Percentiles rank a stretch among this genome's conserved stretches.
These are phyloP conservation scores for Stemphylium beticola DNA, from an alignment of 2,329 filamentous ascomycete species.

Conservation along the genomic window DNA sequence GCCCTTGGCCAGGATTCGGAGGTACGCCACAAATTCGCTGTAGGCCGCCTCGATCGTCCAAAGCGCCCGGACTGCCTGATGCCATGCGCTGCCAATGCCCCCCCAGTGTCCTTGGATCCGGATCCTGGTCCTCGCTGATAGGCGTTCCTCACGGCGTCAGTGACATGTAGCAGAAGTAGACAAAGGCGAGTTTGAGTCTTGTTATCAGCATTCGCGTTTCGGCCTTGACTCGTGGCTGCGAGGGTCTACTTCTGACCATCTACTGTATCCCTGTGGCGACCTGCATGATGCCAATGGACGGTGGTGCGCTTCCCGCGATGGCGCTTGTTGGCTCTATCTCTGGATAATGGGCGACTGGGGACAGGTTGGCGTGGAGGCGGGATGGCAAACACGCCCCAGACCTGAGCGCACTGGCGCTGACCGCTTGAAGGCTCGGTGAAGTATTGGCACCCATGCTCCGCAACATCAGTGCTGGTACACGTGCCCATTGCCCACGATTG, in stretches of 20 bases:
- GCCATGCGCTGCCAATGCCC: constrained; percentile 22
- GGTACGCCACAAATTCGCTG: constrained; percentile 20
- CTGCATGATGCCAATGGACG: constrained; percentile 14
- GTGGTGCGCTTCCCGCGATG: constrained; percentile 13
- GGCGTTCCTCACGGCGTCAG: constrained; percentile 10
- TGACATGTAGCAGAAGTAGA: neutral
- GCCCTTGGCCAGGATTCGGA: constrained; percentile 21
- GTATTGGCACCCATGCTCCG: constrained; percentile 11
- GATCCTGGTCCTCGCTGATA: constrained; percentile 13
- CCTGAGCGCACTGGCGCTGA: constrained; percentile 9
- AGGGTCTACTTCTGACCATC: constrained; percentile 5
- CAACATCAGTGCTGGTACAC: constrained; percentile 3
- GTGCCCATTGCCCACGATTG: neutral
- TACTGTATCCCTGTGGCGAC: constrained; percentile 12
- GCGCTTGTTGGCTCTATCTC: constrained; percentile 16
- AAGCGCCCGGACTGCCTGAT: constrained; percentile 21
- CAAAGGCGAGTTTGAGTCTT: neutral
- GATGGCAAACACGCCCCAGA: constrained; percentile 7
- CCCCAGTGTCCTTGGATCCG: constrained; percentile 15
- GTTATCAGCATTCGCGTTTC: constrained; percentile 3
- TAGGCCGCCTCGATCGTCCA: constrained; percentile 21
- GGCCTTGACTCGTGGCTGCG: neutral
- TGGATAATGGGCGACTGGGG: constrained; percentile 6
- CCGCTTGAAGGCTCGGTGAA: constrained; percentile 6
- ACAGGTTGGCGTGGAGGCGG: constrained; percentile 11